Evolutionary conservation across 805 yeast genomes (phyloP).

Genomic region (Candida nitratophila): DNA sequence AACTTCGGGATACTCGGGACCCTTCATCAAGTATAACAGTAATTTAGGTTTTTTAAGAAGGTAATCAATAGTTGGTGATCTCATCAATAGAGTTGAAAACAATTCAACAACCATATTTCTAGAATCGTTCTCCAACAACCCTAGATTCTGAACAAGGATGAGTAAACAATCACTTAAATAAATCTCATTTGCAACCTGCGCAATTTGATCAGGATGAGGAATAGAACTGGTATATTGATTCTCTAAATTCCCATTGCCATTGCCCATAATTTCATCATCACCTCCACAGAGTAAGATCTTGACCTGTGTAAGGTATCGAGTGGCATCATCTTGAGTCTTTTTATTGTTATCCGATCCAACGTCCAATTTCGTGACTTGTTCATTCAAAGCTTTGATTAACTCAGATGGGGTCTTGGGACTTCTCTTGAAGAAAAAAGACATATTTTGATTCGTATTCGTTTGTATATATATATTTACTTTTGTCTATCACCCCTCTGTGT

Average conservation of each 20-base stretch:
- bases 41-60: slow-evolving; percentile 61
- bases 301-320: slow-evolving; percentile 57
- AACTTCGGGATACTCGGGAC: slow-evolving; percentile 68
- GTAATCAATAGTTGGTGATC: slow-evolving; percentile 85
- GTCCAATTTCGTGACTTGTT: slow-evolving; percentile 61
- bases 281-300: slow-evolving; percentile 58
- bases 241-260: too few relatives aligned
- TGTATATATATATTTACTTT: too few relatives aligned
- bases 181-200: slow-evolving; percentile 72
- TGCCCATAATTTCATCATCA: slow-evolving; percentile 32
- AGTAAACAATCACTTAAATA: slow-evolving; percentile 64
- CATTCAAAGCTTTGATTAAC: slow-evolving; percentile 67
- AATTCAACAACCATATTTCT: slow-evolving; percentile 73
- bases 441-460: too few relatives aligned
- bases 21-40: slow-evolving; percentile 51
- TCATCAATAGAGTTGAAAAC: slow-evolving; percentile 68
- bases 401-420: slow-evolving; percentile 89
- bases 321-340: slow-evolving; percentile 63
- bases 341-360: slow-evolving; percentile 28
- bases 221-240: too few relatives aligned
- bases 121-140: slow-evolving; percentile 79
- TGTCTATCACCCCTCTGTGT: neutral
- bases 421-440: slow-evolving; percentile 89
- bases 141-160: slow-evolving; percentile 50
- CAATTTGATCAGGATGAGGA: slow-evolving; percentile 60